phyloP scores from a whole-genome alignment of 2,329 filamentous ascomycete species.

The Ophiostoma pallidulum region DNA sequence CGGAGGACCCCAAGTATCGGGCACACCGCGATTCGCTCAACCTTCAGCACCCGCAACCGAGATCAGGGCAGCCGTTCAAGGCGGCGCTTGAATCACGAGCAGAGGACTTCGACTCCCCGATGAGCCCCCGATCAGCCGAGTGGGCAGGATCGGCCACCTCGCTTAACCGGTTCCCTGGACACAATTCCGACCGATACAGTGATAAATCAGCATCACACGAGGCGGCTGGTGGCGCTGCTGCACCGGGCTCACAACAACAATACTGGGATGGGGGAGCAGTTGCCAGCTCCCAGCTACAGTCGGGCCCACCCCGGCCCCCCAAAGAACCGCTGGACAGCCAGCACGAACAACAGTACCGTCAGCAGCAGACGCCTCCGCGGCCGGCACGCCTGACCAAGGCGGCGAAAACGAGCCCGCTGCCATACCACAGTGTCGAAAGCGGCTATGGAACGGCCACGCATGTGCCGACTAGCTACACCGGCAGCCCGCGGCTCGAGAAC shows the following conservation, averaged over 20 bases:
- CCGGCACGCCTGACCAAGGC: constrained; percentile 41
- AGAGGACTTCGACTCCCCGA: constrained; percentile 53
- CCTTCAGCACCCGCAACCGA: constrained; percentile 69
- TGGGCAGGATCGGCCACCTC: constrained; percentile 55
- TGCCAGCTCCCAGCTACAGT: constrained; percentile 17
- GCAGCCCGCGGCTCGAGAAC: constrained; percentile 48
- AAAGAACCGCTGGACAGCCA: constrained; percentile 48
- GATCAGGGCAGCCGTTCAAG: constrained; percentile 64
- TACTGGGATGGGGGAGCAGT: constrained; percentile 34
- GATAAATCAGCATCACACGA: constrained; percentile 28
- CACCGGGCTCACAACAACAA: constrained; percentile 26
- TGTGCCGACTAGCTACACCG: constrained; percentile 36
- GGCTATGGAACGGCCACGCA: constrained; percentile 38
- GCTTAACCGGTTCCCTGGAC: constrained; percentile 41
- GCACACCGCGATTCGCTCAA: constrained; percentile 74
- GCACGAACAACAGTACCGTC: background rate
- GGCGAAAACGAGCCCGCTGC: constrained; percentile 45
- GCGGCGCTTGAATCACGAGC: constrained; percentile 63
- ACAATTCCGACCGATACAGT: constrained; percentile 39
- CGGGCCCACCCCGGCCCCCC: constrained; percentile 46
- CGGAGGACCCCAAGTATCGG: constrained; percentile 69
- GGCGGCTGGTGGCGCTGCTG: background rate
- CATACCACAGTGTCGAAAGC: constrained; percentile 46
- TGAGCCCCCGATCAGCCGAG: constrained; percentile 51
- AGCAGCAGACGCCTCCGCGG: constrained; percentile 34